phyloP scores from a whole-genome alignment of 1,284 basidiomycete species.

The Farysia itapuensis region DNA sequence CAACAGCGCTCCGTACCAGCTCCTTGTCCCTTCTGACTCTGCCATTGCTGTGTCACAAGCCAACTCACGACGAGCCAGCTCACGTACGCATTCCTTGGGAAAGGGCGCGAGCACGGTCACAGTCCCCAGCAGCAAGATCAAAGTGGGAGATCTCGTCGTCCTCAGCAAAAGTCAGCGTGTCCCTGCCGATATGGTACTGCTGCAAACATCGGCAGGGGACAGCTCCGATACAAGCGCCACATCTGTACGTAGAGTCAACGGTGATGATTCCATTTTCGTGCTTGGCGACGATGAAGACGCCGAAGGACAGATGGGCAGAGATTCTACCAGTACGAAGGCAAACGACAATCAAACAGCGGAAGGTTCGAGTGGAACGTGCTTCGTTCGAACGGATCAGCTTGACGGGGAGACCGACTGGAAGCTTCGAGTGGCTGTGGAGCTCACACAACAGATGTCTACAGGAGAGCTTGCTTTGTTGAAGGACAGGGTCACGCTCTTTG shows the following conservation, averaged over 20 bases:
- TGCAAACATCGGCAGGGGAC: constrained; percentile 69
- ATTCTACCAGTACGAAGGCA: neutral
- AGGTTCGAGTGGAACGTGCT: constrained; percentile 88
- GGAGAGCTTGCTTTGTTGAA: constrained; percentile 69
- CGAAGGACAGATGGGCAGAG: constrained; percentile 2
- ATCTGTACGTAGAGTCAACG: constrained; percentile 4
- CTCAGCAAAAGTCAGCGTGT: constrained; percentile 97
- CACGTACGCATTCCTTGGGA: neutral
- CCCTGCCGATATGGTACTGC: constrained; percentile 87
- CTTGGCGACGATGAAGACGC: constrained; percentile 45
- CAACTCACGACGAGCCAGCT: constrained; percentile 14
- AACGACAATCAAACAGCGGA: constrained; percentile 1
- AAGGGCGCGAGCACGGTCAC: constrained; percentile 26
- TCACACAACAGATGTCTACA: constrained; percentile 74
- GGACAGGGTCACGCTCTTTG: constrained; percentile 62
- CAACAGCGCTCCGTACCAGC: constrained; percentile 87
- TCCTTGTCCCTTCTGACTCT: constrained; percentile 66
- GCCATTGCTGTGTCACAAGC: constrained; percentile 19
- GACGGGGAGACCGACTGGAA: constrained; percentile 99
- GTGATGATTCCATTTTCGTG: constrained; percentile 25
- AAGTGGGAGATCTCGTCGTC: constrained; percentile 86
- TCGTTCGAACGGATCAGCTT: constrained; percentile 94
- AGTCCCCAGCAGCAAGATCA: constrained; percentile 78
- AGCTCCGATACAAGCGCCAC: constrained; percentile 3
- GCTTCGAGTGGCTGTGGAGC: constrained; percentile 80